Base-by-base conservation (phyloP, 2,329 filamentous ascomycete species). In the Rhynchosporium agropyri region DNA sequence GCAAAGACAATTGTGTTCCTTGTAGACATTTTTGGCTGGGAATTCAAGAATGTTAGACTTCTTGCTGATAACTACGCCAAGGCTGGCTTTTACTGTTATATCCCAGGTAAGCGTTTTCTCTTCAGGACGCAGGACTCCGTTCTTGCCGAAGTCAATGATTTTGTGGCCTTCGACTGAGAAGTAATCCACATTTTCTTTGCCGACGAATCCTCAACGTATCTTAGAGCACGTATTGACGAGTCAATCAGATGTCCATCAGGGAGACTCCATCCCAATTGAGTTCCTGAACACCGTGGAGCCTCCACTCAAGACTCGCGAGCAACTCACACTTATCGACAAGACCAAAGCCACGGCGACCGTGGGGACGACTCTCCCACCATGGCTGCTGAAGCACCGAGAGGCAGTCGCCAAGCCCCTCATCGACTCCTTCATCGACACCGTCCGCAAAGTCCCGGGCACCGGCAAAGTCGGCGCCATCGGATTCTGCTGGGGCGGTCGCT, bases 401-500 rank as follows among this genome's bases (percentile, higher is more conserved):
- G 75, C 64, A 12, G 76, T 79, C 10, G 65, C 74, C 4, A 75
- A 76, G 60, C 78, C 78, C 0, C 60, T 80, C n/a, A 77, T 80
- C 61, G 76, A 78, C 40, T 73, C 72, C 49, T 80, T 79, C 70
- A 76, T 79, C 64, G 72, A 74, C 51, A 67, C 76, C 26, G 71
- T 80, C 4, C 71, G 76, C 29, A 68, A 67, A 60, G 74, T 75
- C 6, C 76, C 76, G 0, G 77, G 77, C 1, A 79, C 76, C 3
- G 68, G 76, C 4, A 77, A 76, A 57, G 72, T 86, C 55, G 83
- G 79, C 29, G 80, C 78, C 0, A 80, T 82, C 0, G 85, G 84
- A 0, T 87, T 84, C 74, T 64, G 83, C 76, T 88, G 84, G 84
- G 84, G 84, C 42, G 85, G 82, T 45, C 82, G 82, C 65, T 80